Evolutionary conservation across 129 eudicot genomes (phyloP), one percentile per base, ranked within the genome.

Genomic region (Kitagawia praeruptora): DNA sequence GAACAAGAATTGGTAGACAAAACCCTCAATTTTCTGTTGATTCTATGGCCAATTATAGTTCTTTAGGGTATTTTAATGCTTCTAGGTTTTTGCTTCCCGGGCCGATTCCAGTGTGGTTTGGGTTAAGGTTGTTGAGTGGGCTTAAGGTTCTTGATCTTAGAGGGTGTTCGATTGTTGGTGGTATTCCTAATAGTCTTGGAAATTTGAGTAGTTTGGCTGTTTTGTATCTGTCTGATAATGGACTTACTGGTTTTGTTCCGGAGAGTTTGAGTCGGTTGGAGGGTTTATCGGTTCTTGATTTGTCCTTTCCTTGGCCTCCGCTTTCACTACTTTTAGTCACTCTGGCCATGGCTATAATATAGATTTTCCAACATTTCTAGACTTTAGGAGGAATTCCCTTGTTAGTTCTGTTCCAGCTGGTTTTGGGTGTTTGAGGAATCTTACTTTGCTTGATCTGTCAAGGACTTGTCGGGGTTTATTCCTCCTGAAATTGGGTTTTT

Each of bases 91-190:
- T 47, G 16, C 83, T 93, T 27, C 93, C 85, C 1, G 97, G 98
- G 23, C 79, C 86, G 0, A 92, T 94, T 16, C 98, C 98, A 5
- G 83, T 84, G 11, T 94, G 93, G 98, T 89, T 88, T 77, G 96
- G 96, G 11, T n/a, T 56, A 21, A 78, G 63, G 73, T 83, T n/a
- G n/a, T n/a, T 94, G 67, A 41, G 23, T 8, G n/a, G 83, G 3
- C 91, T 94, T 76, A 87, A 76, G 79, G 83, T 87, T 79, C 97
- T 94, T 82, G 98, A 94, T 90, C 97, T 94, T 61, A 81, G 90
- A 44, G 87, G 78, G 31, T 94, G 98, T 85, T 80, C 80, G 0
- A 82, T 94, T 76, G 40, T 54, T 71, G 97, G 98, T 79, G 84
- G 46, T 77, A 87, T 94, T 81, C 98, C 93, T 66, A 51, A 66